Evolutionary conservation across 164 flowering plant species (phyloP).

Genomic region (Akebia trifoliata): DNA sequence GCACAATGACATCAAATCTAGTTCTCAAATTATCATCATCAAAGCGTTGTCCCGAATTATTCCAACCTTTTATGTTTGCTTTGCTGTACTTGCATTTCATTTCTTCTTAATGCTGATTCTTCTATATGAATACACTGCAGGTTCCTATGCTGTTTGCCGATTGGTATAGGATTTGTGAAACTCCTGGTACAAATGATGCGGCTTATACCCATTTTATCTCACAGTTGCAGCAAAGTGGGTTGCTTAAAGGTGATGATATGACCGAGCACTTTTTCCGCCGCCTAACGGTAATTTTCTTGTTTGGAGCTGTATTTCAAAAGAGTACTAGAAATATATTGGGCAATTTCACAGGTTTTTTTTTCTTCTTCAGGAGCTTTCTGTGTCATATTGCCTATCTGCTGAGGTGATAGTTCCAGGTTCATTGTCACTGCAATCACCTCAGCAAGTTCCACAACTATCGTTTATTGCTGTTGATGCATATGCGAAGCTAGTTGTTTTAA

Average conservation of each 20-base stretch:
- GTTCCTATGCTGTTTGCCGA: conserved; percentile 60
- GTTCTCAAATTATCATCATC: no score
- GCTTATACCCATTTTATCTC: conserved; percentile 51
- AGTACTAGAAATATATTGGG: no score
- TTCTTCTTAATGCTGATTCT: no score
- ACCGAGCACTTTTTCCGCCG: conserved; percentile 78
- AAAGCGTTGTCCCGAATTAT: no score
- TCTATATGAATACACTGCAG: conserved; percentile 36
- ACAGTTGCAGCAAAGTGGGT: conserved; percentile 70
- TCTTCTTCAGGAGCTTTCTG: conserved; percentile 73
- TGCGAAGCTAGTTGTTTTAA: conserved; percentile 67
- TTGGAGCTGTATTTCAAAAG: not conserved
- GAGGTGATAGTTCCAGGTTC: conserved; percentile 51
- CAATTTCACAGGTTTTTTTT: not conserved
- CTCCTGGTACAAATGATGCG: conserved; percentile 62
- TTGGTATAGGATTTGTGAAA: conserved; percentile 78
- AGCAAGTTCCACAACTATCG: conserved; percentile 51
- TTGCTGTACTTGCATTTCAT: no score
- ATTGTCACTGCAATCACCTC: conserved; percentile 43
- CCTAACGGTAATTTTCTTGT: conserved; percentile 42
- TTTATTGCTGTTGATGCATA: conserved; percentile 81
- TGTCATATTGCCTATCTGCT: conserved; percentile 63
- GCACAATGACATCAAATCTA: no score
- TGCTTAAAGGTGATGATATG: conserved; percentile 82
- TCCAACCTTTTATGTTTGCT: no score